Evolutionary conservation across 2,329 filamentous ascomycete genomes (phyloP), one percentile per base, ranked within the genome.

Genomic region (Pseudogymnoascus verrucosus): DNA sequence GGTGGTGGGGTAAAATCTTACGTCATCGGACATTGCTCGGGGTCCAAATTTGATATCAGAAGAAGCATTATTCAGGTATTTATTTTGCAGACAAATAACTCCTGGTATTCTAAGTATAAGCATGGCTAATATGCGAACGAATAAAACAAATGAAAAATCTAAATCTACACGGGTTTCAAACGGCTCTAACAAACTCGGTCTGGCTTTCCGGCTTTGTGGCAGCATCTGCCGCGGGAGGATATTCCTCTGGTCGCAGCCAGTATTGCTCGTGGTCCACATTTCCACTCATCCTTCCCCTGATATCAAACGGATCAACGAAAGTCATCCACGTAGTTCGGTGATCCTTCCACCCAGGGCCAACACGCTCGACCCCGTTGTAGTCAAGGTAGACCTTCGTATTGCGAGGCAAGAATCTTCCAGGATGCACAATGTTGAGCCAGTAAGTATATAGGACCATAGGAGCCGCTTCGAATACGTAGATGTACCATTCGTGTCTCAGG

Each of bases 401-500:
- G 11, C 63, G 63, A 4, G 74, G 73, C 26, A 77, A 64, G 54
- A 68, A 69, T 34, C 69, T 68, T n/a, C 74, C 74, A 5, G 74
- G 74, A 63, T 76, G 75, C 28, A 76, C 65, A n/a, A 74, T 12
- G 23, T 74, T 75, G 7, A 76, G 65, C 73, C 72, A 76, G 23
- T 68, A 71, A 1, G 72, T 74, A 26, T 72, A 76, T 1, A 76
- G 60, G 12, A 74, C 65, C 70, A 76, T 75, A 0, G 72, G 72
- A 0, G 72, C 73, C 1, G 71, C 71, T 62, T 77, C 75, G 62
- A 76, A 75, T 11, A 67, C 71, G 63, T 73, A 76, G 6, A 76
- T 64, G 31, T 72, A 76, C 74, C 74, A 76, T 51, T 76, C 74
- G 23, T 76, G 66, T 14, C 65, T 69, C 8, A 71, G 66, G 10